These are phyloP conservation scores for Gracilaria caudata DNA, from an alignment of 23 red algal genomes.

Conservation along the genomic window DNA sequence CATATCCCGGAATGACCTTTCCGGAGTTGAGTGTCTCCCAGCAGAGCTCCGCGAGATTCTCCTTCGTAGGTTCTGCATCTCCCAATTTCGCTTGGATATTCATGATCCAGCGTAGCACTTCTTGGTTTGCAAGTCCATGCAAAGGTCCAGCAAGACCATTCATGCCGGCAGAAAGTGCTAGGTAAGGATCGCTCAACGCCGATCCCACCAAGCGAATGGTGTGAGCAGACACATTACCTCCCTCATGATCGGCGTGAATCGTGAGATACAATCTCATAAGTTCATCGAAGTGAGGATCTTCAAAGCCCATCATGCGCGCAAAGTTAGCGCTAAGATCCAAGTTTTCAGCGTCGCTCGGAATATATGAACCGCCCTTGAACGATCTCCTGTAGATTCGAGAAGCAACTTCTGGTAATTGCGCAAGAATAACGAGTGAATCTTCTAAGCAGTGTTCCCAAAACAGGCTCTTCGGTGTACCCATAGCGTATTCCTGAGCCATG, in stretches of 20 bases:
- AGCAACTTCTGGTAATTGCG: constrained; percentile 90
- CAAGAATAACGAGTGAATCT: constrained; percentile 85
- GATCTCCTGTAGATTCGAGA: constrained; percentile 88
- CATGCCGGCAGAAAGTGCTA: constrained; percentile 86
- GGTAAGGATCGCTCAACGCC: constrained; percentile 89
- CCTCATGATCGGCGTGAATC: constrained; percentile 98
- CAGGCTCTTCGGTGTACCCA: constrained; percentile 79
- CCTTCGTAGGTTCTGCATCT: constrained; percentile 56
- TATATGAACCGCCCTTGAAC: constrained; percentile 71
- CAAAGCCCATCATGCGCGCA: constrained; percentile 89
- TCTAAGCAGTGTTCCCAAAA: constrained; percentile 97
- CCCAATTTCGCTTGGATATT: constrained; percentile 72
- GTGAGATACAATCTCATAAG: constrained; percentile 96
- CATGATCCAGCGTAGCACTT: constrained; percentile 90
- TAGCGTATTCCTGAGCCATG: constrained; percentile 88
- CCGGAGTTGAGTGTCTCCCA: constrained; percentile 95
- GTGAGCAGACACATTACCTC: constrained; percentile 97
- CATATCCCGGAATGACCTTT: constrained; percentile 97
- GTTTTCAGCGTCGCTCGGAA: constrained; percentile 63
- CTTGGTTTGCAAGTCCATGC: constrained; percentile 97
- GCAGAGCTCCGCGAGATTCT: constrained; percentile 86
- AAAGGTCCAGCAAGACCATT: constrained; percentile 93
- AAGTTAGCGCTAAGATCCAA: constrained; percentile 86
- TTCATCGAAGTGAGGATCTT: constrained; percentile 85
- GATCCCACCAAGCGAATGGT: constrained; percentile 91